Evolutionary conservation across 257 asterid species (phyloP).

Genomic region (Rhazya stricta): DNA sequence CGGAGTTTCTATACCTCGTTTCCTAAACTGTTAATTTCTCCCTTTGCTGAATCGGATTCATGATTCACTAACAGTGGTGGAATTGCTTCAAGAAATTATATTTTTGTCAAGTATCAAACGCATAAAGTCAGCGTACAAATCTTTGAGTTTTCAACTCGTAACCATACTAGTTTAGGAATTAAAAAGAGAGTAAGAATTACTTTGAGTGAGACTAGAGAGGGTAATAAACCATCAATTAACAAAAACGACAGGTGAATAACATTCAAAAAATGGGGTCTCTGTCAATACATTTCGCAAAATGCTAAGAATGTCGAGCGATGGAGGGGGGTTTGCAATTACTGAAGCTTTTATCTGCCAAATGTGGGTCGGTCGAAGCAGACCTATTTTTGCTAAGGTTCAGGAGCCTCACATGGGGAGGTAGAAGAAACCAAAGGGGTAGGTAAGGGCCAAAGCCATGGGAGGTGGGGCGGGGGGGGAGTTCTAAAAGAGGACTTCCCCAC

Average conservation of each 20-base stretch:
- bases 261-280: constrained; percentile 8
- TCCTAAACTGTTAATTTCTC: background rate
- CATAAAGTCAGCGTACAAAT: no score
- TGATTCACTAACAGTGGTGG: background rate
- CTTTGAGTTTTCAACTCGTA: no score
- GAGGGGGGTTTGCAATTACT: constrained; percentile 13
- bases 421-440: constrained; percentile 53
- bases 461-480: background rate
- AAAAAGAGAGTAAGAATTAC: background rate
- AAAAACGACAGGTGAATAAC: background rate
- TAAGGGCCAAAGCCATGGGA: constrained; percentile 18
- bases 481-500: constrained; percentile 46
- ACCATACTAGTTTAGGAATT: no score
- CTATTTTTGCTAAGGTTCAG: constrained; percentile 23
- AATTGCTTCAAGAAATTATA: background rate
- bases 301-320: background rate
- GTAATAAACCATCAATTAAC: background rate
- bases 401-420: constrained; percentile 44
- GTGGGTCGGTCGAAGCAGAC: constrained; percentile 42
- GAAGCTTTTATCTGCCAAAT: constrained; percentile 28
- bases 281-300: constrained; percentile 7
- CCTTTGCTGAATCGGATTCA: background rate
- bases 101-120: no score
- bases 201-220: background rate
- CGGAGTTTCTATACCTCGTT: background rate